Base-by-base conservation (phyloP, 2,329 filamentous ascomycete species). In the Phialocephala subalpina region DNA sequence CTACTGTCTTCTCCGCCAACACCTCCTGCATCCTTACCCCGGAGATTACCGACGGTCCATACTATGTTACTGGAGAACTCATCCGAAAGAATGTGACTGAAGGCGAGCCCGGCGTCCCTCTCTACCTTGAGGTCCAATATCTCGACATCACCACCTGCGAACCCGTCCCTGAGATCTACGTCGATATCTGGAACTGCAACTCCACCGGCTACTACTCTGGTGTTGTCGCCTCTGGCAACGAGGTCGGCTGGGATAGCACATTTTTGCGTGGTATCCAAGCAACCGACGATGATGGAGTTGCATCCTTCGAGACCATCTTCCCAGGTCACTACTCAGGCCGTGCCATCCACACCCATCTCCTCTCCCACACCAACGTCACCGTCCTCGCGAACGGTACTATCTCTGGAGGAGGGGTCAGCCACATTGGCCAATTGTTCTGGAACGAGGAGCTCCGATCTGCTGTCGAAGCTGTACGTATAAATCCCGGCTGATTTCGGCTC, bases 401-500 rank as follows among this genome's bases (percentile, higher is more conserved):
- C 66, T 74, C 76, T 16, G 82, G 80, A 62, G 81, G 83, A 11
- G 81, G 82, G 58, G 81, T 84, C 6, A 81, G 82, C 0, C 85
- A 88, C 75, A 81, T 87, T 36, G 86, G 86, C 6, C 86, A 89
- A 72, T 75, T 87, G 57, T 88, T 86, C 79, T 84, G 88, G 63
- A 87, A 91, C 71, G 82, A 87, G 67, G 78, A 80, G 63, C 80
- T 88, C 20, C 80, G 85, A 66, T 67, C 73, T 2, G 70, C 77
- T 22, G 83, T 87, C 57, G 83, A 86, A 62, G 74, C 74, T 33
- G 29, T 33, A 33, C 4, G 29, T 33, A 33, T 33, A 33, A 33
- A 33, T n/a, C 29, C 29, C 29, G 29, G 4, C 29, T 9, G 4
- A 33, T 4, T 5, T 33, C 29, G 29, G 9, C 29, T 33, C 29